Base-by-base conservation (phyloP, 495 filamentous ascomycete genomes). In the Durotheca rogersii region DNA sequence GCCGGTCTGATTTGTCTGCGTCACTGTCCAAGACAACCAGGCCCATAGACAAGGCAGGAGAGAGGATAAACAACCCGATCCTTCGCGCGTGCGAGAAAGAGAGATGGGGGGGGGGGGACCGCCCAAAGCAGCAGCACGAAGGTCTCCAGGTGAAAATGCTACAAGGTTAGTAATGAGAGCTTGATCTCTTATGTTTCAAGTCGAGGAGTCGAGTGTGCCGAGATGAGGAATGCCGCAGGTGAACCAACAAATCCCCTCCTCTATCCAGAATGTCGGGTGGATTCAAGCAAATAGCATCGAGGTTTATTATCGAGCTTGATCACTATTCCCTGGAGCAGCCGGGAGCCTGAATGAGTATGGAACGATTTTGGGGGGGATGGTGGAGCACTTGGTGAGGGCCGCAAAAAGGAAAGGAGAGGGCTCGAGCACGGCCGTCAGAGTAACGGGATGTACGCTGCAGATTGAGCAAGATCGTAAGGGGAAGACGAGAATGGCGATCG, bases 351-450 rank as follows among this genome's bases (percentile, higher is more conserved):
- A 58, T 48, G 44, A 41, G 31, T 34, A 53, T 50, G 47, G 51
- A 46, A 47, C 35, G 51, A 20, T 41, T 49, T 53, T 45, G 41
- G 55, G n/a, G n/a, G n/a, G n/a, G n/a, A n/a, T 15, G 49, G 45
- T 60, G 51, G 51, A 47, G 56, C 30, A 35, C 37, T 47, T 34
- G 41, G 47, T 49, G 41, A 34, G 53, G 36, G 49, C 51, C 56
- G 45, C 45, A 55, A 60, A 47, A 53, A 21, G 56, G 51, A 55
- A 43, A 55, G 41, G 44, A 59, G 46, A 55, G 18, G 56, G 56
- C 51, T 60, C 56, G 56, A 60, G 56, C 56, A 55, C 56, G 48
- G 40, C 48, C 55, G 27, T 58, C 37, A 48, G 33, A 53, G 43
- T 39, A 42, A 40, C 17, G 34, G 9, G 53, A 33, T 32, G 37